A percentile compares a stretch with the other conserved stretches of the same genome.
Evolutionary conservation across 2,329 filamentous ascomycete genomes (phyloP).

Genomic region (Chrysoporthe puriensis): DNA sequence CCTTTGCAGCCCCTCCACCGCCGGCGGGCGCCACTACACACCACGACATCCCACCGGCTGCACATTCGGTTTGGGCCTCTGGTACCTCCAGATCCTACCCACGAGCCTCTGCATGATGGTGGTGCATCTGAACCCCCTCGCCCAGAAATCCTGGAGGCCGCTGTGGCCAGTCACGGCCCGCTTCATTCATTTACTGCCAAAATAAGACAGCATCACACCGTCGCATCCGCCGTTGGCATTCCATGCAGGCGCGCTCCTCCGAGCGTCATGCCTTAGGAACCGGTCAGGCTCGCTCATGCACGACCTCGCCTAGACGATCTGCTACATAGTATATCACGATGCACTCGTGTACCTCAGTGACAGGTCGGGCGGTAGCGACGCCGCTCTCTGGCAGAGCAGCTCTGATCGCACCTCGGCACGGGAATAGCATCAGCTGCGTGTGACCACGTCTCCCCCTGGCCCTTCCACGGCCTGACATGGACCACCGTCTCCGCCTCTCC

Average conservation of each 20-base stretch:
- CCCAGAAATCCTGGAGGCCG: neutral
- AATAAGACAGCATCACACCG: conserved; percentile 13
- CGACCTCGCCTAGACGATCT: conserved; percentile 18
- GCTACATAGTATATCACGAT: conserved; percentile 7
- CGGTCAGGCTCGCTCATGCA: conserved; percentile 16
- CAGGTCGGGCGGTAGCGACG: conserved; percentile 1
- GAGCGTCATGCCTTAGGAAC: conserved; percentile 11
- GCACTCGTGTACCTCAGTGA: conserved; percentile 10
- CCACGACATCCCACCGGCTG: conserved; percentile 12
- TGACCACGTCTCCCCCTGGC: neutral
- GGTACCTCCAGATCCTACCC: conserved; percentile 10
- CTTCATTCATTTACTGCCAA: conserved; percentile 9
- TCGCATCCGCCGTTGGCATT: conserved; percentile 16
- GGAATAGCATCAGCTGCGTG: neutral
- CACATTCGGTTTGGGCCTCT: conserved; percentile 7
- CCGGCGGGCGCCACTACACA: conserved; percentile 20
- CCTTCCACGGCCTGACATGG: neutral
- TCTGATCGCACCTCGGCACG: conserved; percentile 10
- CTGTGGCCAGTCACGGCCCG: conserved; percentile 10
- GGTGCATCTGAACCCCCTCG: conserved; percentile 13
- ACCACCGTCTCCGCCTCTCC: neutral
- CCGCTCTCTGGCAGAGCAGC: neutral
- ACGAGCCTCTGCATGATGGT: conserved; percentile 17
- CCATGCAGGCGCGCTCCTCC: conserved; percentile 13
- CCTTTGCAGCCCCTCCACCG: conserved; percentile 14